These are phyloP conservation scores for Podospora bellae-mahoneyi DNA, from an alignment of 495 filamentous ascomycete species.

Conservation along the genomic window DNA sequence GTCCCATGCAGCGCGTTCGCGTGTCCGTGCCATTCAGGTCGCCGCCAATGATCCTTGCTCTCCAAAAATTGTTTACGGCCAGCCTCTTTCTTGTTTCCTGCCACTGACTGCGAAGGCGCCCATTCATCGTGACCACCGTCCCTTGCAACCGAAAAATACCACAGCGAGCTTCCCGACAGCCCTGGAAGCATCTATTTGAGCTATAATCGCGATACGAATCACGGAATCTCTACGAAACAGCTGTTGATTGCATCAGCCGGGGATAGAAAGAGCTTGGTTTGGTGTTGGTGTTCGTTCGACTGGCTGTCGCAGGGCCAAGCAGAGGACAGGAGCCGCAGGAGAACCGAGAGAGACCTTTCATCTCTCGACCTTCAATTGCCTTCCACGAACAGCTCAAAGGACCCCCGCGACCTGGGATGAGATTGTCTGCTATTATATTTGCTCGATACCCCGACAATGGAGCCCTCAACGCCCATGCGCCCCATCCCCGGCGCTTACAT, in stretches of 20 bases:
- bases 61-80: constrained; percentile 40
- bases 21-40: constrained; percentile 17
- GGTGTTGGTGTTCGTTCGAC: constrained; percentile 15
- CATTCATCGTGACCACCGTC: constrained; percentile 13
- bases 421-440: neutral
- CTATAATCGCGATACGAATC: constrained; percentile 20
- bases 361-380: neutral
- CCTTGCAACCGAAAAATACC: constrained; percentile 3
- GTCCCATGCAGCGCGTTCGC: constrained; percentile 27
- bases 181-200: constrained; percentile 16
- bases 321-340: neutral
- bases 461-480: constrained; percentile 62
- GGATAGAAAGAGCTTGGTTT: constrained; percentile 18
- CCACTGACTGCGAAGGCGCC: constrained; percentile 11
- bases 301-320: constrained; percentile 3
- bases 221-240: constrained; percentile 21
- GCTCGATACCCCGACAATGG: constrained; percentile 55
- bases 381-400: neutral
- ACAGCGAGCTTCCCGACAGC: constrained; percentile 10
- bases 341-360: neutral
- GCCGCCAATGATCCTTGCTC: constrained; percentile 31
- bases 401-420: neutral
- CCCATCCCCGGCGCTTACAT: constrained; percentile 69
- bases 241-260: constrained; percentile 19
- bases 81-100: constrained; percentile 24